A percentile compares a stretch with the other conserved stretches of the same genome.
These are phyloP conservation scores for Gaultheria prostrata DNA, from an alignment of 148 eudicot genomes.

Conservation along the genomic window DNA sequence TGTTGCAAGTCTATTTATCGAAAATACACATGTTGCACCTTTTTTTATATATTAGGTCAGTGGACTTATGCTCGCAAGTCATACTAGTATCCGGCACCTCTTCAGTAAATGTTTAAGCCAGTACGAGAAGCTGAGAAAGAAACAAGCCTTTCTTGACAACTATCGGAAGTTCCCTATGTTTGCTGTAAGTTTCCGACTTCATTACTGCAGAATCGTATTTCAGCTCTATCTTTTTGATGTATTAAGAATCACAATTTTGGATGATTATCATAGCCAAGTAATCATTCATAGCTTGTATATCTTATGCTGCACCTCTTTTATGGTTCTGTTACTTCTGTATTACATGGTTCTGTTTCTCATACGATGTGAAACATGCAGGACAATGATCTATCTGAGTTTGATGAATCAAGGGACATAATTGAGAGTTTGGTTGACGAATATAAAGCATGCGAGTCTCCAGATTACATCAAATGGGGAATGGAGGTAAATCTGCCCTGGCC, in stretches of 20 bases:
- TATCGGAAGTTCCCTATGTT: conserved; percentile 92
- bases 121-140: conserved; percentile 88
- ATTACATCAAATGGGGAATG: conserved; percentile 99
- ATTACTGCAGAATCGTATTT: not conserved
- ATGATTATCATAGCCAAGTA: not conserved
- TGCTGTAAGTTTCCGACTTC: conserved; percentile 65
- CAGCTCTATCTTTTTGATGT: not conserved
- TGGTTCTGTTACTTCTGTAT: not conserved
- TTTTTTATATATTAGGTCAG: conserved; percentile 55
- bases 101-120: conserved; percentile 89
- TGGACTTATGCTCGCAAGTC: conserved; percentile 97
- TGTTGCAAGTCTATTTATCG: not conserved
- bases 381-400: conserved; percentile 98
- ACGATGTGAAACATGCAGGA: conserved; percentile 50
- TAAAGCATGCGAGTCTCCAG: conserved; percentile 99
- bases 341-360: conserved; percentile 3
- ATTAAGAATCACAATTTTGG: not conserved
- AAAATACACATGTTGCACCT: not conserved
- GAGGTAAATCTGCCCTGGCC: conserved; percentile 52
- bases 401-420: conserved; percentile 92
- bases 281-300: not conserved
- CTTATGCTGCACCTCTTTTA: not conserved
- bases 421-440: conserved; percentile 96
- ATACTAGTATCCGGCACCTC: conserved; percentile 94
- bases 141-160: conserved; percentile 97